Percentiles rank a stretch among this genome's conserved stretches.
Conservation (phyloP, 345 rosid genomes). For the Hypericum androsaemum region DNA sequence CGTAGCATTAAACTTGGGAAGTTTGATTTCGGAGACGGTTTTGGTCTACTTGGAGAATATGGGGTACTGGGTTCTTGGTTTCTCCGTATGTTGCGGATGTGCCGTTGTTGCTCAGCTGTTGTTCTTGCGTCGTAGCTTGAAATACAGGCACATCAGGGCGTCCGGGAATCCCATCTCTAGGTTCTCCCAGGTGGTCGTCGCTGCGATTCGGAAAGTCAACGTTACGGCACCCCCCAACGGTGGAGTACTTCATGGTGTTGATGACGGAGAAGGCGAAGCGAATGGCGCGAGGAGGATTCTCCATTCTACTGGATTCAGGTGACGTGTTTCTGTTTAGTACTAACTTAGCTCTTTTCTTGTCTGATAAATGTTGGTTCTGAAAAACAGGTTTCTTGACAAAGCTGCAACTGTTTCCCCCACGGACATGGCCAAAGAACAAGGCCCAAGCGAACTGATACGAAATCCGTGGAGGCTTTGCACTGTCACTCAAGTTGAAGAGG, state of each 20-base stretch:
- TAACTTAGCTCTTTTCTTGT: too few species aligned
- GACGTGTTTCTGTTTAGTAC: slow-evolving; percentile 3
- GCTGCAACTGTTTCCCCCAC: slow-evolving; percentile 19
- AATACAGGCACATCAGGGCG: slow-evolving; percentile 24
- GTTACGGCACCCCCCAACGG: slow-evolving; percentile 15
- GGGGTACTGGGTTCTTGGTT: slow-evolving; percentile 30
- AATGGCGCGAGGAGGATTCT: slow-evolving; percentile 6
- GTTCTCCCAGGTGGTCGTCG: slow-evolving; percentile 25
- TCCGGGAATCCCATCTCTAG: slow-evolving; percentile 27
- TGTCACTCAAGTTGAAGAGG: slow-evolving; percentile 36
- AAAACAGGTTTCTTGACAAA: slow-evolving; percentile 30
- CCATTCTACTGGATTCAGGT: slow-evolving; percentile 27
- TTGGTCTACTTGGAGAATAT: slow-evolving; percentile 25
- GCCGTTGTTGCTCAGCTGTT: slow-evolving; percentile 11
- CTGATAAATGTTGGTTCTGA: neutral
- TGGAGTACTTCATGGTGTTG: slow-evolving; percentile 7
- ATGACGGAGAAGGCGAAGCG: too few species aligned
- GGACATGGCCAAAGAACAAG: neutral
- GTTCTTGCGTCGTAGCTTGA: slow-evolving; percentile 16
- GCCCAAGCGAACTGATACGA: neutral
- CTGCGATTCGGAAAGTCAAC: slow-evolving; percentile 21
- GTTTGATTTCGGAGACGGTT: slow-evolving; percentile 28
- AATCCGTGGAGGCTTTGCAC: slow-evolving; percentile 20
- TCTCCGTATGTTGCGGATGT: slow-evolving; percentile 22
- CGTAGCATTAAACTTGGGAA: slow-evolving; percentile 28